Conservation (phyloP, 164 flowering plant species). For the Berberis thunbergii region DNA sequence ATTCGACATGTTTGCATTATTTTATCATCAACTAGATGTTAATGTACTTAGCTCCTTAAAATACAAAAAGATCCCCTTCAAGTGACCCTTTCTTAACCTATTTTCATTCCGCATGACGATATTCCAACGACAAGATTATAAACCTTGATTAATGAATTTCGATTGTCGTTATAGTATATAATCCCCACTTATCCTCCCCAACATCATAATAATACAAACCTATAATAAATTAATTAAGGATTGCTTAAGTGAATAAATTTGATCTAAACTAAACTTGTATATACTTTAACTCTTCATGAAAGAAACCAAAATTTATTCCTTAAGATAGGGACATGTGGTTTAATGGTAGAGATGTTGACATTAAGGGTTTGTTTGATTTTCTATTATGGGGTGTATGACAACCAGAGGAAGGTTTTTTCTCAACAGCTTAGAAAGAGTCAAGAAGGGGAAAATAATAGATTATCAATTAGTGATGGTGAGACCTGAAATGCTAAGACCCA, state of each 20-base stretch:
- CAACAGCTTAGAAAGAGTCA: slow-evolving; percentile 11
- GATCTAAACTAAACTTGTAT: neutral
- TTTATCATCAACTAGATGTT: slow-evolving; percentile 1
- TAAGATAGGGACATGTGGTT: slow-evolving; percentile 9
- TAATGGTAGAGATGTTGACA: slow-evolving; percentile 18
- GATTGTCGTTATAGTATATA: slow-evolving; percentile 1
- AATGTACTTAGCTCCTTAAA: neutral
- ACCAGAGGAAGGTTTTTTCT: slow-evolving; percentile 4
- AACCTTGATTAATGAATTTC: neutral
- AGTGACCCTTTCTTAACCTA: neutral
- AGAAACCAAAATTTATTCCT: slow-evolving; percentile 10
- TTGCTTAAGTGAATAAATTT: neutral
- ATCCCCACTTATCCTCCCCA: neutral
- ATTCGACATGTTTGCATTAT: neutral
- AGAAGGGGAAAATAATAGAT: slow-evolving; percentile 1
- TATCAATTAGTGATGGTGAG: neutral
- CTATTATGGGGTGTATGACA: slow-evolving; percentile 15
- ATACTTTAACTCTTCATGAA: slow-evolving; percentile 3
- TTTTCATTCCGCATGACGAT: neutral
- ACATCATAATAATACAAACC: neutral
- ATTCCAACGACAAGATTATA: slow-evolving; percentile 5
- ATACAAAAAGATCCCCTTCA: neutral
- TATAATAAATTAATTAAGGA: neutral
- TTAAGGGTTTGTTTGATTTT: slow-evolving; percentile 2
- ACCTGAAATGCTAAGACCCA: neutral